Conservation (phyloP, 2,329 filamentous ascomycete species). For the Ilyonectria robusta region DNA sequence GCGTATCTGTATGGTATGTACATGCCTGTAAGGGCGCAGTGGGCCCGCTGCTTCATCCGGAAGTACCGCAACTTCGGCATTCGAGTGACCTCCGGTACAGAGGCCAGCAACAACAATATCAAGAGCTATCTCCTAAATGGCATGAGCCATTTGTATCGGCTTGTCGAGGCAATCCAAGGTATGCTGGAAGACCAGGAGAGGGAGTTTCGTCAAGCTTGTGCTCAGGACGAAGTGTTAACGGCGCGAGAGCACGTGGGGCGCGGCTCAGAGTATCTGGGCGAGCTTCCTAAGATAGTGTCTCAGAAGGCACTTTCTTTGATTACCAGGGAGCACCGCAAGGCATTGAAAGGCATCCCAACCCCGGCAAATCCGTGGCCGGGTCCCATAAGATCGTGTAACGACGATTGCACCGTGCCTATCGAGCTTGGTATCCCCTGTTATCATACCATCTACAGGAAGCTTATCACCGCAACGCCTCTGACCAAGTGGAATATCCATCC, state of each 20-base stretch:
- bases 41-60: constrained; percentile 27
- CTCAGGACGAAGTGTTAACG: constrained; percentile 24
- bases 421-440: too few species aligned
- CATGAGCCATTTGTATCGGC: constrained; percentile 20
- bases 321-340: background rate
- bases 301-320: background rate
- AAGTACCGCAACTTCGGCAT: constrained; percentile 31
- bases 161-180: constrained; percentile 27
- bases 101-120: constrained; percentile 27
- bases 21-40: constrained; percentile 25
- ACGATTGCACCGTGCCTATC: too few species aligned
- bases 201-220: constrained; percentile 17
- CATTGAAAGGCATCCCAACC: background rate
- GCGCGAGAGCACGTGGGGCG: constrained; percentile 4
- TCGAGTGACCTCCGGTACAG: constrained; percentile 24
- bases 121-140: constrained; percentile 26
- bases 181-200: constrained; percentile 26
- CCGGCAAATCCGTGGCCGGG: background rate
- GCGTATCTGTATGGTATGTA: constrained; percentile 25
- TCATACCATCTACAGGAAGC: too few species aligned
- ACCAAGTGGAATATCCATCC: too few species aligned
- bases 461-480: too few species aligned
- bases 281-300: background rate
- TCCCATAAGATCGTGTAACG: background rate
- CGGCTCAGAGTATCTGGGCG: background rate